Conservation (phyloP, 345 rosid genomes). For the Salix arbutifolia region DNA sequence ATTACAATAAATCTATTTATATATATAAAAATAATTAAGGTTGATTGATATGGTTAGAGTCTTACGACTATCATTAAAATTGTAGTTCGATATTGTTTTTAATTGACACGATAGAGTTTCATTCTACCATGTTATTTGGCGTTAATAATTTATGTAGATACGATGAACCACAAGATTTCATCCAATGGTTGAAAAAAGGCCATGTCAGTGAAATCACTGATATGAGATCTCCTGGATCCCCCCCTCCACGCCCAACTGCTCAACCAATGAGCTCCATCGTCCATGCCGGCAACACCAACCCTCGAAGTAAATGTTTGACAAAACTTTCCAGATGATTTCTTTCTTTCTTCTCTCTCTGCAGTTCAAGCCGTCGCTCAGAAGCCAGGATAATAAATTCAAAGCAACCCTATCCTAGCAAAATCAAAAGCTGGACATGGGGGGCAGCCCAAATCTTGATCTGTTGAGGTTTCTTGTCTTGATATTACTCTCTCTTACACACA, state of each 20-base stretch:
- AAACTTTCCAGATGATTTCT: not conserved
- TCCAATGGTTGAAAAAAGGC: not conserved
- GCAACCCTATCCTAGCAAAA: not conserved
- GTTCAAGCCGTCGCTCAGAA: not conserved
- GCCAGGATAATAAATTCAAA: not conserved
- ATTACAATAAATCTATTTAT: too few species aligned
- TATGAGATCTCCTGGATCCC: not conserved
- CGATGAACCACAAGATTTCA: not conserved
- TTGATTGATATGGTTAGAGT: too few species aligned
- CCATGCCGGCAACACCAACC: not conserved
- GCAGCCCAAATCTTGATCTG: not conserved
- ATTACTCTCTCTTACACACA: constrained; percentile 7
- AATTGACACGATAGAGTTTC: not conserved
- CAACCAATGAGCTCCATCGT: not conserved
- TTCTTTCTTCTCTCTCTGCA: not conserved
- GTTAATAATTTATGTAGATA: not conserved
- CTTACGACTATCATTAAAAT: not conserved
- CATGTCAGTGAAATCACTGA: not conserved
- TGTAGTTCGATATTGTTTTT: not conserved
- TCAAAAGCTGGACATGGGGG: not conserved
- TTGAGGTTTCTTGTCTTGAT: constrained; percentile 9
- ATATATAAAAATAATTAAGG: too few species aligned
- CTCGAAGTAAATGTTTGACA: not conserved
- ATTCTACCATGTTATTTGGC: not conserved
- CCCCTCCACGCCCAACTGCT: too few species aligned